Evolutionary conservation across 2,329 filamentous ascomycete genomes (phyloP).

Genomic region (Aureobasidium namibiae): DNA sequence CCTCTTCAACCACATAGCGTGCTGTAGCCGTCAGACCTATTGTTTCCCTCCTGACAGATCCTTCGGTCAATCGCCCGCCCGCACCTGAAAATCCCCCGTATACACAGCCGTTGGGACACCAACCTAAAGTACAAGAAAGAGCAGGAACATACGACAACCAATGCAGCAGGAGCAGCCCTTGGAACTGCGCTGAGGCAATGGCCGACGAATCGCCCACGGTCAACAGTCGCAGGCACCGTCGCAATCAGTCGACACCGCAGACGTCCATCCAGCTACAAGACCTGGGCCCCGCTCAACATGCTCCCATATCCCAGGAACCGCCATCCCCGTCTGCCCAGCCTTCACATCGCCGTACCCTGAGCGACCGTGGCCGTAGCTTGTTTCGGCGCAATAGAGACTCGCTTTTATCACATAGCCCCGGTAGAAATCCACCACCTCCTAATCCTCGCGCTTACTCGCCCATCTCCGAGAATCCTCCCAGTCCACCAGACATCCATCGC

Average conservation of each 20-base stretch:
- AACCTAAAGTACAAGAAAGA: constrained; percentile 8
- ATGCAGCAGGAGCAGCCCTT: constrained; percentile 1
- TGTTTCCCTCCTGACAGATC: neutral
- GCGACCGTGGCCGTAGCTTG: constrained; percentile 40
- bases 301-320: constrained; percentile 22
- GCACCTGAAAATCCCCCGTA: neutral
- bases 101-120: neutral
- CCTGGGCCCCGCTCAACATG: constrained; percentile 29
- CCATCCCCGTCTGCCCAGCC: constrained; percentile 3
- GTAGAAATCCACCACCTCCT: neutral
- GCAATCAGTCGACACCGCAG: constrained; percentile 42
- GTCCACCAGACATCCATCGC: neutral
- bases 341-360: constrained; percentile 37
- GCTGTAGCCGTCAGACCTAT: neutral
- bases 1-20: neutral
- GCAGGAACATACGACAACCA: neutral
- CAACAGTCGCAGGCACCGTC: constrained; percentile 27
- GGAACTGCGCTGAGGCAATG: constrained; percentile 5
- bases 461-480: constrained; percentile 3
- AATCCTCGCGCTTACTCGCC: constrained; percentile 10
- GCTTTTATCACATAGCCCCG: constrained; percentile 38
- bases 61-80: neutral
- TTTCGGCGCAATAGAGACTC: constrained; percentile 33
- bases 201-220: constrained; percentile 27
- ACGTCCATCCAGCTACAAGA: constrained; percentile 62